phyloP scores from a whole-genome alignment of 352 stramenopile genomes.

The Globisporangium paroecandrum region DNA sequence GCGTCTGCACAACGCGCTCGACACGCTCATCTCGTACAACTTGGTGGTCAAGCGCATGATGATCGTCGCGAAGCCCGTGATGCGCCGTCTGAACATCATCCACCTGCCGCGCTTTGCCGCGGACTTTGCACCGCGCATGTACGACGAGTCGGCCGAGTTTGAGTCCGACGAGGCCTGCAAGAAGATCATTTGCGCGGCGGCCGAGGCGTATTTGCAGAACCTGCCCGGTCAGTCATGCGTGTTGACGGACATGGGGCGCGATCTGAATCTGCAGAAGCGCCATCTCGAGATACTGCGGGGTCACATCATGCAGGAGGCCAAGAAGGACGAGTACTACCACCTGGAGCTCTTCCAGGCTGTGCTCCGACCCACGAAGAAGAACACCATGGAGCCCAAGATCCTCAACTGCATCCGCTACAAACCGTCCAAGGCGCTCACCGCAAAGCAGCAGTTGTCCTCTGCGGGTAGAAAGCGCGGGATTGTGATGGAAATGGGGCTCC shows the following conservation, averaged over 20 bases:
- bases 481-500: conserved; percentile 56
- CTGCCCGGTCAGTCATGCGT: conserved; percentile 61
- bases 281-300: conserved; percentile 62
- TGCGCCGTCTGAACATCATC: conserved; percentile 76
- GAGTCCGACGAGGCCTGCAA: conserved; percentile 82
- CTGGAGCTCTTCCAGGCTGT: conserved; percentile 78
- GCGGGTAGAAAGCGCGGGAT: conserved; percentile 28
- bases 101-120: conserved; percentile 69
- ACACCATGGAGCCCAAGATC: conserved; percentile 63
- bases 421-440: conserved; percentile 11
- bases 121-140: conserved; percentile 62
- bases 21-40: conserved; percentile 75
- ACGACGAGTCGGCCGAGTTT: conserved; percentile 66
- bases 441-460: background rate
- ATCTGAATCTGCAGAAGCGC: conserved; percentile 65
- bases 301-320: conserved; percentile 68
- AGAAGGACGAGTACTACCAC: conserved; percentile 50
- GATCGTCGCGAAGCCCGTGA: conserved; percentile 56
- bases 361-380: conserved; percentile 51
- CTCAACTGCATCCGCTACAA: conserved; percentile 80
- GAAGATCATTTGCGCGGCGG: conserved; percentile 50
- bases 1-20: conserved; percentile 68
- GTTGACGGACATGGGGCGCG: conserved; percentile 62
- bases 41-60: conserved; percentile 83
- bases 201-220: conserved; percentile 57